These are phyloP conservation scores for Xylariaceae sp. DNA, from an alignment of 2,329 filamentous ascomycete genomes.

Conservation along the genomic window DNA sequence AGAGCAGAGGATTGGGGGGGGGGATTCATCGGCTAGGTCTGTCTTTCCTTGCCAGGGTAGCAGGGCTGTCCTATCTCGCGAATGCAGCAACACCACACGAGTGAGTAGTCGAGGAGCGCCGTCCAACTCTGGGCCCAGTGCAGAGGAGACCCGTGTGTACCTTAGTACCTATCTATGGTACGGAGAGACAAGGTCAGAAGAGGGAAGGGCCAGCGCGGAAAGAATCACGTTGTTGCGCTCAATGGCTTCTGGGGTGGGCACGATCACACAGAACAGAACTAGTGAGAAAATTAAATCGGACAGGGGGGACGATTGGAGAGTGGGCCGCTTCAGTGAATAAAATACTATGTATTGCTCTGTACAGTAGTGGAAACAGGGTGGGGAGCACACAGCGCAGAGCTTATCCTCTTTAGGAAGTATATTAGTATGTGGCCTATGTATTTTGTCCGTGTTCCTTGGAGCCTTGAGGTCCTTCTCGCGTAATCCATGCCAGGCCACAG, in stretches of 20 bases:
- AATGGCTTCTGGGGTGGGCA: constrained; percentile 17
- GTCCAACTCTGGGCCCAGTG: constrained; percentile 12
- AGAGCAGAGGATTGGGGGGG: constrained; percentile 15
- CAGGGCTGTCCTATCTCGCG: constrained; percentile 20
- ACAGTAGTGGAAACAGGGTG: no score
- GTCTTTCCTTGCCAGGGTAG: constrained; percentile 20
- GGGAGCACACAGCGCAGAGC: no score
- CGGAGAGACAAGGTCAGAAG: constrained; percentile 15
- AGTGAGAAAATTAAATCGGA: constrained; percentile 22
- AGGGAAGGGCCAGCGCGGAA: constrained; percentile 27
- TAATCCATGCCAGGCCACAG: no score
- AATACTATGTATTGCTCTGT: neutral
- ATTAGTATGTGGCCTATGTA: no score
- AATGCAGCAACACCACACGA: no score
- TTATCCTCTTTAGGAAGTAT: constrained; percentile 13
- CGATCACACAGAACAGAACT: constrained; percentile 18
- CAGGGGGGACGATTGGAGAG: constrained; percentile 11
- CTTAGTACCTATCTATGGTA: no score
- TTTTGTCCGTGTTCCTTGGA: neutral
- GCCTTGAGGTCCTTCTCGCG: neutral
- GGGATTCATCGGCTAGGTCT: constrained; percentile 25
- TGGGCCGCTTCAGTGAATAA: constrained; percentile 8
- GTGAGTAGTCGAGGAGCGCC: constrained; percentile 16
- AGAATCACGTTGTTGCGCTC: constrained; percentile 22
- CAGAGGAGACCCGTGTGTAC: constrained; percentile 17